phyloP scores from a whole-genome alignment of 2,329 filamentous ascomycete genomes.

The Trichoderma gracile region DNA sequence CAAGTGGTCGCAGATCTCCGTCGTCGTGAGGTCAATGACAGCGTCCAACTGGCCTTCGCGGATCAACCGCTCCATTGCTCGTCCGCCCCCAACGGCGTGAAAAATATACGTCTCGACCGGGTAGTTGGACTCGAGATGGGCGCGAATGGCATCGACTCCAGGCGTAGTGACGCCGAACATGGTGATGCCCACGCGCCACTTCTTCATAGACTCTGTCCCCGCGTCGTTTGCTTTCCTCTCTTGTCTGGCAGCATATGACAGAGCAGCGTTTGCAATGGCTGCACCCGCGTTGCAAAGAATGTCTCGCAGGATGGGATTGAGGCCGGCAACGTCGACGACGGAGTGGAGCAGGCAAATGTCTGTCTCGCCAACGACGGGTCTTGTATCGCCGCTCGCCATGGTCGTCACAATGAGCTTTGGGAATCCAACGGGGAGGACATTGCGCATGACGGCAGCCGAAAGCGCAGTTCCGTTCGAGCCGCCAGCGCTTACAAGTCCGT shows the following conservation, averaged over 20 bases:
- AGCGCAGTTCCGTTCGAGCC: slow-evolving; percentile 65
- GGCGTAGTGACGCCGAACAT: slow-evolving; percentile 78
- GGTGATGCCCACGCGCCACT: slow-evolving; percentile 59
- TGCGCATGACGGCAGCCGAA: slow-evolving; percentile 60
- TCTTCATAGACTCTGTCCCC: slow-evolving; percentile 36
- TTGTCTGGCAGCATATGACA: slow-evolving; percentile 40
- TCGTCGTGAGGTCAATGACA: slow-evolving; percentile 70
- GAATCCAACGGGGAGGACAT: slow-evolving; percentile 62
- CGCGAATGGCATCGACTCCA: slow-evolving; percentile 57
- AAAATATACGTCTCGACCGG: slow-evolving; percentile 64
- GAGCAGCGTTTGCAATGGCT: slow-evolving; percentile 60
- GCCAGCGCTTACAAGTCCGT: slow-evolving; percentile 60
- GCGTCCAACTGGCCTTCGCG: slow-evolving; percentile 60
- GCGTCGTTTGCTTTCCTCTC: slow-evolving; percentile 13
- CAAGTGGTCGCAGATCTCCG: slow-evolving; percentile 65
- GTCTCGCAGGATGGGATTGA: slow-evolving; percentile 58
- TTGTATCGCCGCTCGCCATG: slow-evolving; percentile 66
- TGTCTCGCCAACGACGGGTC: slow-evolving; percentile 64
- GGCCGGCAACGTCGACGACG: slow-evolving; percentile 68
- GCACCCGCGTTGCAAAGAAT: slow-evolving; percentile 65
- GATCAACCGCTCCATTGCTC: slow-evolving; percentile 67
- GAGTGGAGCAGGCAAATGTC: slow-evolving; percentile 72
- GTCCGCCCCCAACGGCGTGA: slow-evolving; percentile 69
- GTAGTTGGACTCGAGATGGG: slow-evolving; percentile 48
- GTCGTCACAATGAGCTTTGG: slow-evolving; percentile 72